These are phyloP conservation scores for Botrytis medusae DNA, from an alignment of 2,329 filamentous ascomycete species.

Conservation along the genomic window DNA sequence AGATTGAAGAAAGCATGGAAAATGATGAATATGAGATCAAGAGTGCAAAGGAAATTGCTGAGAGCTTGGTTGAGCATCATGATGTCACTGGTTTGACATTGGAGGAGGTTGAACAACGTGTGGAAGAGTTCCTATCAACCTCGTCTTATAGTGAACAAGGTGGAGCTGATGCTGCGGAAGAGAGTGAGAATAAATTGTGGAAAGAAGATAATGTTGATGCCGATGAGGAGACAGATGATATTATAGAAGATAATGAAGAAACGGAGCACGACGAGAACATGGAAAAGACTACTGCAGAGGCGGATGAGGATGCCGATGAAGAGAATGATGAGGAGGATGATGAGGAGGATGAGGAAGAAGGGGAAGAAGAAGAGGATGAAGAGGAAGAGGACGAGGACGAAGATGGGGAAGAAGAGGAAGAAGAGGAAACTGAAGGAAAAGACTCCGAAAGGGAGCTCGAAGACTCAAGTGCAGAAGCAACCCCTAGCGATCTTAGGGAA, in stretches of 20 bases:
- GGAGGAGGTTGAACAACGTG: slow-evolving; percentile 24
- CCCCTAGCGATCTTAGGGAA: not conserved
- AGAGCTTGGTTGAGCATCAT: slow-evolving; percentile 22
- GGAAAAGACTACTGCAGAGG: slow-evolving; percentile 20
- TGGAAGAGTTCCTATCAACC: slow-evolving; percentile 25
- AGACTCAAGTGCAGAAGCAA: not conserved
- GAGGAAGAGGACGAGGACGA: slow-evolving; percentile 9
- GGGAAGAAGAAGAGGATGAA: slow-evolving; percentile 25
- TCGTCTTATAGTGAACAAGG: slow-evolving; percentile 16
- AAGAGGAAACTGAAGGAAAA: slow-evolving; percentile 8
- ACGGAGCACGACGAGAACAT: slow-evolving; percentile 17
- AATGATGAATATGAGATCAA: slow-evolving; percentile 35
- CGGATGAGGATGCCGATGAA: slow-evolving; percentile 23
- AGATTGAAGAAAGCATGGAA: slow-evolving; percentile 39
- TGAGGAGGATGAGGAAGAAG: slow-evolving; percentile 12
- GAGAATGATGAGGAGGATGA: slow-evolving; percentile 21
- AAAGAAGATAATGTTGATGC: slow-evolving; percentile 21
- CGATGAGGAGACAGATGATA: slow-evolving; percentile 21
- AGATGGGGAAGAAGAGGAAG: slow-evolving; percentile 14
- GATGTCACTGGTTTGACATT: slow-evolving; percentile 21
- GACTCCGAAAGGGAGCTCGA: not conserved
- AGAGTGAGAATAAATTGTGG: slow-evolving; percentile 15
- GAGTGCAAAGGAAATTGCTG: slow-evolving; percentile 23
- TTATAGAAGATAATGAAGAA: slow-evolving; percentile 17
- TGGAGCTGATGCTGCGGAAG: not conserved